Base-by-base conservation (phyloP, 106 monocot genomes). In the Xerophyta viscosa region DNA sequence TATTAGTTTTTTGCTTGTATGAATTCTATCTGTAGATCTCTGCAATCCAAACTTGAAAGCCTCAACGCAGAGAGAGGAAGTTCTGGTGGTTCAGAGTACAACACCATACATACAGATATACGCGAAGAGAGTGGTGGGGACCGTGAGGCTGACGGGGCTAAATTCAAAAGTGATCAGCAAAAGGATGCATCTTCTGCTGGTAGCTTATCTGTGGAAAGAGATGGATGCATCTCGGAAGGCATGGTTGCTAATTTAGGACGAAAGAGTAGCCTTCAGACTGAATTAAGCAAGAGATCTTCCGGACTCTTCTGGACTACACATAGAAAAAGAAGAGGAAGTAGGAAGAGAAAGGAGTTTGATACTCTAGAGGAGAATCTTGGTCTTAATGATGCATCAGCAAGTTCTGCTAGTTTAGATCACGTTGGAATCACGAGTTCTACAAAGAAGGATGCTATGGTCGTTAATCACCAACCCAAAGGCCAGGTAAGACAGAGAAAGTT, bases 1-100 rank as follows among this genome's bases (percentile, higher is more conserved):
- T 2, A 19, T 19, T 46, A 13, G 15, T 20, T 1, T 0, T 46
- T 46, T n/a, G n/a, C n/a, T 46, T 17, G 19, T 46, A 19, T 19
- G 15, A 18, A 46, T 19, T 19, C 2, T 20, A 61, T 15, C 44
- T 60, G 8, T 65, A 82, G 82, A 55, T 77, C 69, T 47, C 31
- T 83, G 27, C 77, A 83, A 41, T 61, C 69, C 25, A 72, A 73
- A 57, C 58, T 83, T 36, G 65, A 77, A 54, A 77, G 37, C 45
- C 82, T 83, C 48, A 83, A 64, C 48, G 41, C 63, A 27, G 60
- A 63, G 31, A 59, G 59, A 29, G 64, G 49, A 31, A 60, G 30
- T 22, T 42, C 26, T 0, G 29, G 37, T 15, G 59, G 57, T 58
- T 52, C 27, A 24, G 72, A 54, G 1, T 58, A 46, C 26, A 29